These are phyloP conservation scores for Phytophthora megakarya DNA, from an alignment of 352 stramenopile genomes.

Conservation along the genomic window DNA sequence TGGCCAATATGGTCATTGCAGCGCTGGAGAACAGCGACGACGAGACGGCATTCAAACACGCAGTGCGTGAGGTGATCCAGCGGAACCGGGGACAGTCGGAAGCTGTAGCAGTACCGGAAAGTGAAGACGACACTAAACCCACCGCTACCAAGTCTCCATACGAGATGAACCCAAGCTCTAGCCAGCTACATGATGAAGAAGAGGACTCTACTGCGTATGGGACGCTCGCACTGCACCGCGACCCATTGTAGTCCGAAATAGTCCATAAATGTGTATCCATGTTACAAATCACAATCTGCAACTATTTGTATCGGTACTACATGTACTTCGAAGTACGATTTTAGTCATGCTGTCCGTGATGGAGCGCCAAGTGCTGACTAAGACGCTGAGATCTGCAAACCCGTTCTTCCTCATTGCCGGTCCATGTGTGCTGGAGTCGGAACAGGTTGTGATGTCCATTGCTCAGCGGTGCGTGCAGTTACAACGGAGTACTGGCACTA, in stretches of 20 bases:
- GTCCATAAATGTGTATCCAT: slow-evolving; percentile 13
- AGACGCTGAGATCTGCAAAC: slow-evolving; percentile 54
- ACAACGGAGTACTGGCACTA: not conserved
- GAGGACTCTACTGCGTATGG: slow-evolving; percentile 26
- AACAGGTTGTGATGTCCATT: slow-evolving; percentile 69
- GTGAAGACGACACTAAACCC: not conserved
- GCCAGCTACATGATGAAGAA: slow-evolving; percentile 8
- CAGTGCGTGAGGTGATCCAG: slow-evolving; percentile 37
- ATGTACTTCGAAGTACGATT: too few species aligned
- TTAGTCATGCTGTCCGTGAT: too few species aligned
- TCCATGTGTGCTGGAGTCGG: slow-evolving; percentile 81
- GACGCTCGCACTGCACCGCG: slow-evolving; percentile 16
- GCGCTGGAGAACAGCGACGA: slow-evolving; percentile 37
- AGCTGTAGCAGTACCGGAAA: slow-evolving; percentile 6
- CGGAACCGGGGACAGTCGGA: slow-evolving; percentile 29
- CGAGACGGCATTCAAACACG: slow-evolving; percentile 45
- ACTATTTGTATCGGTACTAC: too few species aligned
- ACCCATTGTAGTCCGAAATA: slow-evolving; percentile 27
- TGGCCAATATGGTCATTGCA: slow-evolving; percentile 42
- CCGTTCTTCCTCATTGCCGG: slow-evolving; percentile 89
- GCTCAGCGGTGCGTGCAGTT: slow-evolving; percentile 50
- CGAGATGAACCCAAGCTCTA: not conserved
- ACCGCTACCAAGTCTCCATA: slow-evolving; percentile 8
- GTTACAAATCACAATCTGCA: slow-evolving; percentile 24
- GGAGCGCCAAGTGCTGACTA: slow-evolving; percentile 55